Evolutionary conservation across 2,329 filamentous ascomycete species (phyloP), one percentile per base, ranked within the genome.

Genomic region (Curvularia lunata): DNA sequence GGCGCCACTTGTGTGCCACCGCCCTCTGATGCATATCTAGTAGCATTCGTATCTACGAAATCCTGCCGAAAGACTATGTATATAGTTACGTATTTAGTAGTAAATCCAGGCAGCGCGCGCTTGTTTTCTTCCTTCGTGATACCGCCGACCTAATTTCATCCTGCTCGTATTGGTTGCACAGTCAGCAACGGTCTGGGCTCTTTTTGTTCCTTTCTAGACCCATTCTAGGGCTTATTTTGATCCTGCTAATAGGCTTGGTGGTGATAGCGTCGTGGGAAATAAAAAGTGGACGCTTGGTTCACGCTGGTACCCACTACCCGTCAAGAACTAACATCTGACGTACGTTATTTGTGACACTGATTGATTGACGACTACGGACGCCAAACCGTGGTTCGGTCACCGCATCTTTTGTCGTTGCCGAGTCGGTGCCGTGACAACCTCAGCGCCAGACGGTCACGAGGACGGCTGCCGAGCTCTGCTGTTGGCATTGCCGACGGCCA

Each of bases 321-420:
- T 21, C 21, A 57, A 38, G 3, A 30, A 10, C 3, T 30, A 9
- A 57, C 50, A 48, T 42, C 50, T 54, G 52, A 51, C 57, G 48
- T 45, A 51, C 45, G 18, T 28, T 45, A 43, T 40, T 19, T 28
- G 12, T 50, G 37, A 51, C 52, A 41, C 45, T 30, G 32, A 41
- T 34, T 21, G 30, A 37, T n/a, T 53, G 28, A 10, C 4, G 28
- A 8, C 4, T 30, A 30, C 42, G 21, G 5, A 16, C 38, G 45
- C 48, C 46, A 34, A 59, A 59, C 59, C 56, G 43, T 48, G 49
- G 56, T 57, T 59, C 48, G 48, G 54, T 59, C 56, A 54, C 56
- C 56, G 56, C 59, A 59, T 48, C 10, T 54, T 53, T 40, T 8
- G 16, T n/a, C 54, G 23, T 42, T 48, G 55, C 55, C 55, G 46